Conservation (phyloP, 768 basidiomycete genomes). For the Termitomyces titanicus region DNA sequence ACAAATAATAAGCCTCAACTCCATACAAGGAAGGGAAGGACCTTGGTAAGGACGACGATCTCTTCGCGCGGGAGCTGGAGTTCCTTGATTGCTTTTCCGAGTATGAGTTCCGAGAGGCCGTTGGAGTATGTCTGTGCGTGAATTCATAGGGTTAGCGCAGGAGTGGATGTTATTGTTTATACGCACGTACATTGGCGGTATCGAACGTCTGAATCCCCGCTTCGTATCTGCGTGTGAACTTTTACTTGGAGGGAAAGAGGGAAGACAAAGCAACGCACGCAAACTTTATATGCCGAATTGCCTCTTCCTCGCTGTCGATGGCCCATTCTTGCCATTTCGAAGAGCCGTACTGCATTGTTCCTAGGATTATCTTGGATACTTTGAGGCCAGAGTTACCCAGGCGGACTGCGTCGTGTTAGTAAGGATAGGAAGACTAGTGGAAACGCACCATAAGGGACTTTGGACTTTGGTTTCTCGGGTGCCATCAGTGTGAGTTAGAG, state of each 20-base stretch:
- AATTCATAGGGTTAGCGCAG: too few species aligned
- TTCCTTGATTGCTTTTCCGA: conserved; percentile 71
- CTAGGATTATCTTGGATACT: conserved; percentile 63
- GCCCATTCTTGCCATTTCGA: conserved; percentile 50
- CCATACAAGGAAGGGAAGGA: neutral
- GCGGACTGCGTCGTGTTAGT: conserved; percentile 29
- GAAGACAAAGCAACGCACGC: conserved; percentile 26
- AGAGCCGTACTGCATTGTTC: conserved; percentile 57
- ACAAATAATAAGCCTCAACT: too few species aligned
- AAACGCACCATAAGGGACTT: neutral
- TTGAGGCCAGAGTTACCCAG: conserved; percentile 54
- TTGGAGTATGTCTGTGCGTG: conserved; percentile 58
- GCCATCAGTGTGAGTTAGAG: too few species aligned
- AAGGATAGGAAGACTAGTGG: neutral
- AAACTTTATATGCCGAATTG: conserved; percentile 48
- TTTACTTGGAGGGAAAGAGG: neutral
- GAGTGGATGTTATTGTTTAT: neutral
- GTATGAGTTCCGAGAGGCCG: conserved; percentile 59
- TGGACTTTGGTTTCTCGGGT: neutral
- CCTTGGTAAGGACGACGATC: conserved; percentile 79
- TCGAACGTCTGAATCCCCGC: conserved; percentile 65
- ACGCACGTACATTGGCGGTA: conserved; percentile 32
- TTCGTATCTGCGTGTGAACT: conserved; percentile 40
- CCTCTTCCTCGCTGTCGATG: conserved; percentile 41
- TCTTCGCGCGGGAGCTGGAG: conserved; percentile 67